phyloP scores from a whole-genome alignment of 2,329 filamentous ascomycete genomes.

The Paecilomyces formosus region DNA sequence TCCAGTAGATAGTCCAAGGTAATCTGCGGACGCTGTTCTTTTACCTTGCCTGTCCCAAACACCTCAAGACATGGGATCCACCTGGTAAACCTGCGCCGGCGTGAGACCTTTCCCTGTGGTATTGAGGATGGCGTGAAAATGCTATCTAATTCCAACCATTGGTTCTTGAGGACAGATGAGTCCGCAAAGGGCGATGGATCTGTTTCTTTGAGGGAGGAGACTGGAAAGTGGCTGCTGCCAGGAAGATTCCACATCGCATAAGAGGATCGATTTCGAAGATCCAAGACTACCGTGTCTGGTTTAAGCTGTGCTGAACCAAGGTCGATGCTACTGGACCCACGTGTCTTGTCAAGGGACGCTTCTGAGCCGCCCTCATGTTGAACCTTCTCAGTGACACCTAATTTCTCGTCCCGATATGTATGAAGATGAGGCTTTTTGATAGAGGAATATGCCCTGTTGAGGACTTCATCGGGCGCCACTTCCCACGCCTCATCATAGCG shows the following conservation, averaged over 20 bases:
- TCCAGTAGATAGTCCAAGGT: slow-evolving; percentile 12
- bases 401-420: slow-evolving; percentile 8
- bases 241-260: slow-evolving; percentile 1
- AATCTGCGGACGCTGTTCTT: slow-evolving; percentile 3
- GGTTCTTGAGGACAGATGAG: slow-evolving; percentile 31
- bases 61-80: not conserved
- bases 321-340: not conserved
- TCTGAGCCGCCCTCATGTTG: not conserved
- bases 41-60: not conserved
- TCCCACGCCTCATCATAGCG: slow-evolving; percentile 53
- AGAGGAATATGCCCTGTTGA: slow-evolving; percentile 30
- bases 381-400: slow-evolving; percentile 2
- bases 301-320: not conserved
- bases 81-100: not conserved
- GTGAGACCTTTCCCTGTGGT: slow-evolving; percentile 5
- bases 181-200: slow-evolving; percentile 39
- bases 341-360: not conserved
- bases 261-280: not conserved
- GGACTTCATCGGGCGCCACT: slow-evolving; percentile 31
- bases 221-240: slow-evolving; percentile 21
- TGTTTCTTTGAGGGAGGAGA: slow-evolving; percentile 6
- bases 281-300: not conserved
- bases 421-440: slow-evolving; percentile 6
- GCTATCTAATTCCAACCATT: slow-evolving; percentile 44
- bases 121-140: slow-evolving; percentile 26